phyloP scores from a whole-genome alignment of 139 green algal genomes.

The Micractinium conductrix region DNA sequence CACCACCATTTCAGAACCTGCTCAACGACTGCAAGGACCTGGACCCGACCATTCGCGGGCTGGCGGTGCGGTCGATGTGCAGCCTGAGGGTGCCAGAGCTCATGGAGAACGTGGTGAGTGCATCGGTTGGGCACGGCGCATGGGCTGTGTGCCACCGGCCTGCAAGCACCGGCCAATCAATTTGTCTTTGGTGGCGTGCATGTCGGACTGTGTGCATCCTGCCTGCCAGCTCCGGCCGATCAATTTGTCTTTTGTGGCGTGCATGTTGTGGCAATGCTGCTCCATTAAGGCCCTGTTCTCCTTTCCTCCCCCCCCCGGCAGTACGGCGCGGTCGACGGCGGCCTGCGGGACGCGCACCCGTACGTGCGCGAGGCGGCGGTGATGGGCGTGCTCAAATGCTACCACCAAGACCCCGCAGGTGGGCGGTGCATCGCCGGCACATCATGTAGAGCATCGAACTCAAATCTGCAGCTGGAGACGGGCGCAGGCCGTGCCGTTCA shows the following conservation, averaged over 20 bases:
- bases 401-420: constrained; percentile 67
- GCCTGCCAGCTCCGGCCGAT: too few relatives aligned
- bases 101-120: constrained; percentile 92
- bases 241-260: too few relatives aligned
- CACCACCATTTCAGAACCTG: constrained; percentile 43
- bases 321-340: constrained; percentile 46
- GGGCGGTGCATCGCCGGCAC: neutral
- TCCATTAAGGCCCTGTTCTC: neutral
- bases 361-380: constrained; percentile 92
- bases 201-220: too few relatives aligned
- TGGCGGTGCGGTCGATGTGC: constrained; percentile 92
- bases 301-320: neutral
- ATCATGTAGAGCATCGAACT: too few relatives aligned
- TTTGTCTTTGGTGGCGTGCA: too few relatives aligned
- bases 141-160: too few relatives aligned
- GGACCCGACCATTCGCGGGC: constrained; percentile 92
- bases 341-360: constrained; percentile 78
- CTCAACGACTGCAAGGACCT: constrained; percentile 72
- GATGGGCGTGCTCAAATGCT: constrained; percentile 93
- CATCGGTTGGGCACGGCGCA: too few relatives aligned
- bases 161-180: too few relatives aligned
- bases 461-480: too few relatives aligned
- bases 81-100: constrained; percentile 91
- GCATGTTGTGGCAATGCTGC: too few relatives aligned
- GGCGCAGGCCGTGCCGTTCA: too few relatives aligned